Percentiles rank a stretch among this genome's conserved stretches.
These are phyloP conservation scores for Moricandia moricandioides DNA, from an alignment of 345 rosid species.

Conservation along the genomic window DNA sequence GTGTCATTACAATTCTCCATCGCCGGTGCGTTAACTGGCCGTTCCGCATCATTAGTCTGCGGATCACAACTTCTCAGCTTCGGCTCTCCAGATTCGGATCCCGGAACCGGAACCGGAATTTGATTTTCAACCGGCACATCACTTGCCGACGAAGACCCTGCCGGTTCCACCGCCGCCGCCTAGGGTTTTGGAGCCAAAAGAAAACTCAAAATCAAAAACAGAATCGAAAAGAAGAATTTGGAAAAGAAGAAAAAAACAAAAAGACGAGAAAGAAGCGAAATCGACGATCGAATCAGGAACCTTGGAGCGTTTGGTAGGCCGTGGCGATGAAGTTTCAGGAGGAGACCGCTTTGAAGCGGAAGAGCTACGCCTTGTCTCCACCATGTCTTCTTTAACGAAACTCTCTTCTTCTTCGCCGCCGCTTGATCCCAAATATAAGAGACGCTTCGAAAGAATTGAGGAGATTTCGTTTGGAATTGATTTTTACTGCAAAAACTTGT, in stretches of 20 bases:
- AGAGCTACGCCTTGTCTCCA: constrained; percentile 87
- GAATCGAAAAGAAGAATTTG: not conserved
- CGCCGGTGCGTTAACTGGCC: constrained; percentile 29
- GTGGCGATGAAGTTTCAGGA: constrained; percentile 40
- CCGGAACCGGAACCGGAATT: constrained; percentile 46
- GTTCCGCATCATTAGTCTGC: constrained; percentile 35
- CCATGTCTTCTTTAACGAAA: constrained; percentile 46
- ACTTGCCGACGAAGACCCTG: constrained; percentile 51
- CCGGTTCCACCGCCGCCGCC: constrained; percentile 43
- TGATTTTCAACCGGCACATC: constrained; percentile 45
- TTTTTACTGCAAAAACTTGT: constrained; percentile 9
- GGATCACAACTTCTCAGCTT: constrained; percentile 64
- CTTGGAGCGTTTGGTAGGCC: constrained; percentile 73
- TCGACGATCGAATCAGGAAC: constrained; percentile 26
- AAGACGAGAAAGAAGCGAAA: not conserved
- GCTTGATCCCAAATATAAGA: constrained; percentile 47
- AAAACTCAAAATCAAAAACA: constrained; percentile 1
- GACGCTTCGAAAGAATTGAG: constrained; percentile 16
- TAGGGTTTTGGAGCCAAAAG: constrained; percentile 32
- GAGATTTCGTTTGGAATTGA: not conserved
- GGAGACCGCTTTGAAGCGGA: constrained; percentile 65
- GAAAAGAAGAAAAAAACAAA: not conserved
- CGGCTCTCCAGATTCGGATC: constrained; percentile 46
- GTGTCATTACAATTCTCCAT: constrained; percentile 43
- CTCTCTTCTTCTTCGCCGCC: constrained; percentile 19